These are phyloP conservation scores for Psilocybe subaeruginosa DNA, from an alignment of 768 basidiomycete species.

Conservation along the genomic window DNA sequence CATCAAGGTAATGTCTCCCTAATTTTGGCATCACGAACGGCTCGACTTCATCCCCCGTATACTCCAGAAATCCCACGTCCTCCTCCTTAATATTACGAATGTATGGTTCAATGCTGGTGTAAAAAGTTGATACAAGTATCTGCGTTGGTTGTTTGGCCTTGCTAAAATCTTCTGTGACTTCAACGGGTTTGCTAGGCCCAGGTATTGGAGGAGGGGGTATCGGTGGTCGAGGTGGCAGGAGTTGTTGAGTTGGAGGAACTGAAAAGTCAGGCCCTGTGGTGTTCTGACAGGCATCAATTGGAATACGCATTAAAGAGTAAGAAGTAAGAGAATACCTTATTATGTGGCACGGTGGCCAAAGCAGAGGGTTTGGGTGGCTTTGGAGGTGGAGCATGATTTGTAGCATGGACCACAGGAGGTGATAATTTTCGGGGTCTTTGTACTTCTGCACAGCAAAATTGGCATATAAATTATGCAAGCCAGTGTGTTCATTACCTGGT, in stretches of 20 bases:
- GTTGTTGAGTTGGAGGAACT: slow-evolving; percentile 49
- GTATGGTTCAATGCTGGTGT: slow-evolving; percentile 88
- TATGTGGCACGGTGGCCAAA: slow-evolving; percentile 41
- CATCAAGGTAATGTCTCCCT: slow-evolving; percentile 84
- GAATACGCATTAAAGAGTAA: not conserved
- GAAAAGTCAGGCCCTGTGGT: slow-evolving; percentile 61
- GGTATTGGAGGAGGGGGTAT: slow-evolving; percentile 65
- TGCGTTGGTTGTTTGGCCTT: slow-evolving; percentile 80
- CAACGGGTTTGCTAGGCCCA: slow-evolving; percentile 83
- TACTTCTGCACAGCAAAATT: slow-evolving; percentile 39
- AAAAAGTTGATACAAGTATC: slow-evolving; percentile 75
- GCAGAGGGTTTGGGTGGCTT: slow-evolving; percentile 61
- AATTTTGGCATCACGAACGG: slow-evolving; percentile 86
- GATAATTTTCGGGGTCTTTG: slow-evolving; percentile 61
- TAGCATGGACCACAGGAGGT: slow-evolving; percentile 48
- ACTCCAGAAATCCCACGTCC: slow-evolving; percentile 92
- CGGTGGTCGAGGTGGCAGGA: slow-evolving; percentile 65
- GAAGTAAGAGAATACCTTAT: slow-evolving; percentile 46
- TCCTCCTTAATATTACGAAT: slow-evolving; percentile 90
- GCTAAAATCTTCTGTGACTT: slow-evolving; percentile 90
- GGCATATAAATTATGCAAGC: slow-evolving; percentile 2
- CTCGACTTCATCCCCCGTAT: slow-evolving; percentile 88
- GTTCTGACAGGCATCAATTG: slow-evolving; percentile 18
- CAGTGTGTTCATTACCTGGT: slow-evolving; percentile 41
- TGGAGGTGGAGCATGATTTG: slow-evolving; percentile 40